Evolutionary conservation across 176 grass and related monocot genomes (phyloP).

Genomic region (Rhynchospora tenuis): DNA sequence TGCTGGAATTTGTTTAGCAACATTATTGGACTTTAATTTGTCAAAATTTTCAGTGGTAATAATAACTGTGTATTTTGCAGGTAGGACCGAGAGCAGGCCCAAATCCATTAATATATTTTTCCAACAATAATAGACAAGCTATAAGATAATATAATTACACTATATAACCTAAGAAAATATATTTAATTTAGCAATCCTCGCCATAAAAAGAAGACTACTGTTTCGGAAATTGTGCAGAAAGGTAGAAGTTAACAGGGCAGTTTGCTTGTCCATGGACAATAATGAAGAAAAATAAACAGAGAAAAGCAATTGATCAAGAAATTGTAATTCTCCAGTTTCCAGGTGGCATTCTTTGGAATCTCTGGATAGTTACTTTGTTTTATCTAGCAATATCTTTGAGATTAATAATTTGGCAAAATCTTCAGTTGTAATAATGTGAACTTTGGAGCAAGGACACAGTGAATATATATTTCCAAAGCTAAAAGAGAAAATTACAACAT

Average conservation of each 20-base stretch:
- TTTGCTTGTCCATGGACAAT: background rate
- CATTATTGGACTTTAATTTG: background rate
- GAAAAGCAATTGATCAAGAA: background rate
- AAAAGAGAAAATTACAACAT: background rate
- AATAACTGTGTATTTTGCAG: background rate
- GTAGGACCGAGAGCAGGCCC: too few relatives aligned
- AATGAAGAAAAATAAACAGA: background rate
- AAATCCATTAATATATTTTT: background rate
- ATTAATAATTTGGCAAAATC: background rate
- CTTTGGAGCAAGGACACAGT: background rate
- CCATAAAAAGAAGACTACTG: too few relatives aligned
- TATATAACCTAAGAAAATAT: too few relatives aligned
- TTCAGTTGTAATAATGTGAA: background rate
- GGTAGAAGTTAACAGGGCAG: background rate
- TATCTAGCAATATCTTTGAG: background rate
- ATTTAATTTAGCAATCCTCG: too few relatives aligned
- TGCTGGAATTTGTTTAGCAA: background rate
- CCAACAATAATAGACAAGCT: too few relatives aligned
- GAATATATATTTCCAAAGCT: background rate
- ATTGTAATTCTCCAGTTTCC: background rate
- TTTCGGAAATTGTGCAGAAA: too few relatives aligned
- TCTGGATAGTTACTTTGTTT: background rate
- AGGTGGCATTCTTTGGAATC: background rate
- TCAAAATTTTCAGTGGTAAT: background rate
- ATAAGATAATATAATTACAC: too few relatives aligned